Evolutionary conservation across 306 rosid species (phyloP), one percentile per base, ranked within the genome.

Genomic region (Trifolium fragiferum): DNA sequence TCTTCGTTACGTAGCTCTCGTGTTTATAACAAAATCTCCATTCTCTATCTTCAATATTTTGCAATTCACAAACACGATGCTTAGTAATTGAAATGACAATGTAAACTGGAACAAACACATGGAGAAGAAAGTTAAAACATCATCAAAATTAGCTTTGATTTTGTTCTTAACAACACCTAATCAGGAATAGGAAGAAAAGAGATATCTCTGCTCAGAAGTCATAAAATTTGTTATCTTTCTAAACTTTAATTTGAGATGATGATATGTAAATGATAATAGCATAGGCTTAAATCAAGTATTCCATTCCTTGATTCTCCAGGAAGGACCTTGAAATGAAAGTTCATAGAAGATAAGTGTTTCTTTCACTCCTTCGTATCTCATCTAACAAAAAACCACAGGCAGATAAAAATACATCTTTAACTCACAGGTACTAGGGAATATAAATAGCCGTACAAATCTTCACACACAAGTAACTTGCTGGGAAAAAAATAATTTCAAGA

Each of bases 231-330:
- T 21, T 47, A 60, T 47, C 57, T n/a, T 60, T 47, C 76, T 6
- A 59, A 19, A 60, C 49, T 32, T 60, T 43, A 49, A 23, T 61
- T 73, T 60, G 78, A 14, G 60, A 10, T 44, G 7, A 44, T 6
- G 37, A 20, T 33, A 19, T 10, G 10, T 19, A 37, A 37, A 37
- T 15, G 32, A 57, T 18, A 46, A 62, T 7, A 69, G 33, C 70
- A 59, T 21, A 47, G 55, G 46, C 50, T 60, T 59, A 58, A 55
- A 67, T 27, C 41, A 41, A 38, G 32, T 23, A 44, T 44, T 13
- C 10, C 35, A 68, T 33, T 65, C 54, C 76, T n/a, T 60, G 66
- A 70, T 70, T 23, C 59, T 50, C 38, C 44, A 18, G 25, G 65
- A 59, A 18, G 25, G 65, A 59, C 10, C 19, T 14, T 33, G 49